These are phyloP conservation scores for Wallacemonas collosoma DNA, from an alignment of 208 protist genomes.

Conservation along the genomic window DNA sequence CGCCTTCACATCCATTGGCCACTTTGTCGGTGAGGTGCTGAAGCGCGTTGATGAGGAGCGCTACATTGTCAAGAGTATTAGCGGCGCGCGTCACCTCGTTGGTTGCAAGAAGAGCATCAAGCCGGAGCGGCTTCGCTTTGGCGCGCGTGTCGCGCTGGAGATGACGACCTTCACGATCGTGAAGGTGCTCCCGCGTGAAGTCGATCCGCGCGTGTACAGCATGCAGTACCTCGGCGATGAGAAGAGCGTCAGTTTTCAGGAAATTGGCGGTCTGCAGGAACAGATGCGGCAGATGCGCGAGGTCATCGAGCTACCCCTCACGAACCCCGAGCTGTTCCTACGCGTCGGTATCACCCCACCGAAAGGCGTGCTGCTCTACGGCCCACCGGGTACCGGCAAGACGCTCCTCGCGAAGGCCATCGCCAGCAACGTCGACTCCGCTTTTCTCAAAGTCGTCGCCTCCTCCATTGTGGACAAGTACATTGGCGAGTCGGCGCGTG, in stretches of 20 bases:
- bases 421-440: constrained; percentile 97
- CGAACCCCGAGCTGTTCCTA: constrained; percentile 99
- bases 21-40: constrained; percentile 99
- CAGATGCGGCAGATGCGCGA: constrained; percentile 99
- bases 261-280: constrained; percentile 98
- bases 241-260: constrained; percentile 92
- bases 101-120: constrained; percentile 96
- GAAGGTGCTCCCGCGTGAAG: constrained; percentile 97
- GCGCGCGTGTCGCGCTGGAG: constrained; percentile 98
- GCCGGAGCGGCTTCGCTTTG: constrained; percentile 94
- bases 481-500: constrained; percentile 98
- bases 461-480: constrained; percentile 99
- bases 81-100: constrained; percentile 99
- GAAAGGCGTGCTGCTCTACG: constrained; percentile 99
- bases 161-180: constrained; percentile 99
- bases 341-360: constrained; percentile 99
- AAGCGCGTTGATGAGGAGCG: constrained; percentile 92
- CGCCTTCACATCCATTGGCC: constrained; percentile 98
- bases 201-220: constrained; percentile 99
- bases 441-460: constrained; percentile 99
- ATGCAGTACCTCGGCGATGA: constrained; percentile 98
- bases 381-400: constrained; percentile 97
- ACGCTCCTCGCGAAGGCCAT: constrained; percentile 98
- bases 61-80: constrained; percentile 99
- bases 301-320: constrained; percentile 99